phyloP scores from a whole-genome alignment of 163 green algal species.

The Botryococcus braunii region DNA sequence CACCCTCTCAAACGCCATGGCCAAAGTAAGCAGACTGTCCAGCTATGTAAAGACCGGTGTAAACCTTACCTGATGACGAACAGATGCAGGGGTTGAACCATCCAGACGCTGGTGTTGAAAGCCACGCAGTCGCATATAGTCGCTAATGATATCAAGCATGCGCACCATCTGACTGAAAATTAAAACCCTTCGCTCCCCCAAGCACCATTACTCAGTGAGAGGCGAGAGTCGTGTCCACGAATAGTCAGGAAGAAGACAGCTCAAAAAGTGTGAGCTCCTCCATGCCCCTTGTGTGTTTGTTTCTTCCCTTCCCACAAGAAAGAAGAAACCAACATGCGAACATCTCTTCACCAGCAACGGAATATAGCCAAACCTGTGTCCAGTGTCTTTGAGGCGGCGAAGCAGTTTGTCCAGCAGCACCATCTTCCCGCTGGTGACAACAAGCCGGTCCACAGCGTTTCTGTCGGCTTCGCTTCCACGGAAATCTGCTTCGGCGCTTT shows the following conservation, averaged over 20 bases:
- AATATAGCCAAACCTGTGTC: constrained; percentile 53
- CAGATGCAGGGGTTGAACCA: constrained; percentile 69
- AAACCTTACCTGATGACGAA: constrained; percentile 68
- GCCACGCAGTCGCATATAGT: constrained; percentile 84
- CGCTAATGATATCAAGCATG: constrained; percentile 92
- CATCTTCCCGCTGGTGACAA: constrained; percentile 74
- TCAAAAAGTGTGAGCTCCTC: background rate
- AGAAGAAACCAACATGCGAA: no score
- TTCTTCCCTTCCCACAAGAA: no score
- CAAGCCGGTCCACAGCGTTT: constrained; percentile 49
- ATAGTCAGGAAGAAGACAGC: background rate
- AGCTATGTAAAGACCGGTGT: no score
- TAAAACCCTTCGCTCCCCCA: constrained; percentile 52
- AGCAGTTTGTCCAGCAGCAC: constrained; percentile 93
- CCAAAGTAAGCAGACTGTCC: no score
- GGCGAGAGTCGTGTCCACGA: no score
- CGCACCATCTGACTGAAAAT: constrained; percentile 95
- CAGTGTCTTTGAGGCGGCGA: constrained; percentile 65
- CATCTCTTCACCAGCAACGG: no score
- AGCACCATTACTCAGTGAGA: no score
- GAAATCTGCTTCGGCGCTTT: constrained; percentile 54
- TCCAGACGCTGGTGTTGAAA: constrained; percentile 89
- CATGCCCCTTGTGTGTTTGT: no score
- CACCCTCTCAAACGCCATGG: no score
- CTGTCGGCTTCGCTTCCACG: constrained; percentile 18